A percentile compares a stretch with the other conserved stretches of the same genome.
Conservation (phyloP, 768 basidiomycete genomes). For the Trametes villosa region DNA sequence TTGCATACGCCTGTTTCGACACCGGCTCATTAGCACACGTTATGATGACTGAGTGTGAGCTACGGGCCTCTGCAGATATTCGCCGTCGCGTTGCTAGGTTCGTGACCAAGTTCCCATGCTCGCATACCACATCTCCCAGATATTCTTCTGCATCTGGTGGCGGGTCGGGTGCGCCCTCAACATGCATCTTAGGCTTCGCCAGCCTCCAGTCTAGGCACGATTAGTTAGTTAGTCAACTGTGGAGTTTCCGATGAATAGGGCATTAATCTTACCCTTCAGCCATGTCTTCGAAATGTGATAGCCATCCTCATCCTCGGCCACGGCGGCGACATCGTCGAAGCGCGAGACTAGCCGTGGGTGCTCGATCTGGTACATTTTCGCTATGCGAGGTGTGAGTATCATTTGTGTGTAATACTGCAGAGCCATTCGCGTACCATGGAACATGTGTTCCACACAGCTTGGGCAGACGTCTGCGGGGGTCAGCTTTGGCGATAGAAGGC, state of each 20-base stretch:
- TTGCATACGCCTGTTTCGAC: conserved; percentile 51
- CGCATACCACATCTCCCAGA: conserved; percentile 65
- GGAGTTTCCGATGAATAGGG: background rate
- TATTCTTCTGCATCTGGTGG: conserved; percentile 65
- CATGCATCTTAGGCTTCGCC: conserved; percentile 78
- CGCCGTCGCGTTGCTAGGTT: conserved; percentile 59
- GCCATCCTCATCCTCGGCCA: conserved; percentile 46
- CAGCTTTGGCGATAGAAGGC: conserved; percentile 52
- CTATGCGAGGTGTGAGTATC: no score
- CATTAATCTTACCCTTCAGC: conserved; percentile 62
- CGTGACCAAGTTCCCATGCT: conserved; percentile 65
- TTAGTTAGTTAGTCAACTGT: background rate
- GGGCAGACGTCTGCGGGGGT: conserved; percentile 59
- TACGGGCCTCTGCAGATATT: conserved; percentile 62
- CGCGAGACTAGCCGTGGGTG: conserved; percentile 64
- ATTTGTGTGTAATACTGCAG: no score
- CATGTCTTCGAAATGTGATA: conserved; percentile 82
- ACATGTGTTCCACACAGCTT: conserved; percentile 57
- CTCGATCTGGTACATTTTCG: conserved; percentile 67
- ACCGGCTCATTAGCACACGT: background rate
- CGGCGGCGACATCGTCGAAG: conserved; percentile 59
- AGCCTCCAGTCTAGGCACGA: conserved; percentile 68
- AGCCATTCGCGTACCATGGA: conserved; percentile 67
- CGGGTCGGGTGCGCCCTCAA: conserved; percentile 58
- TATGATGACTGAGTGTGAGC: no score